Evolutionary conservation across 2,329 filamentous ascomycete species (phyloP), one percentile per base, ranked within the genome.

Genomic region (Pyrenochaeta sp.): DNA sequence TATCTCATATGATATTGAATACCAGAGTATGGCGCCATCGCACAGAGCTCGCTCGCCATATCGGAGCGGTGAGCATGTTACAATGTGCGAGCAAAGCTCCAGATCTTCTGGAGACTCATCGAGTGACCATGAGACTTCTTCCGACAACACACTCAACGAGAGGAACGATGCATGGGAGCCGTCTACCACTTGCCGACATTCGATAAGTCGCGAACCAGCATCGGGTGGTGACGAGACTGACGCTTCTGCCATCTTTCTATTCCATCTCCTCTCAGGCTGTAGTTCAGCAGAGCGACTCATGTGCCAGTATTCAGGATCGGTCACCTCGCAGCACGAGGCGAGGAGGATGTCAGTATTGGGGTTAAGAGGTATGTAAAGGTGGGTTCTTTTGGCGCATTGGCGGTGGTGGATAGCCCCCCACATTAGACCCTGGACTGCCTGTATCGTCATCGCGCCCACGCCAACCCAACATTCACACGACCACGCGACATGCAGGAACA

Each of bases 251-350:
- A 42, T 68, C 49, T 69, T 71, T 52, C 65, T 66, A 1, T 54
- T 70, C 40, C 67, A 72, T 58, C 67, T 72, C 43, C 49, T 71
- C 27, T 66, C 68, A 12, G 73, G 62, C 43, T 77, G 75, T 60
- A 72, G 65, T 56, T 54, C 65, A 12, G 61, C 62, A 40, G 66
- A 56, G 9, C 57, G 74, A 62, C 34, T 34, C 49, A 77, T 77
- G 74, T 73, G 67, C 54, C 69, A 68, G 47, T 68, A 62, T 50
- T 66, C 72, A 36, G 59, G 56, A n/a, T 65, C 71, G 28, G 62
- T 75, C 22, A 71, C 72, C 5, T 69, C 68, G 52, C 62, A 66
- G 52, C 62, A 66, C 52, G 66, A 74, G 50, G 61, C 44, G 50
- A 51, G 28, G 42, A 48, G 54, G 34, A 19, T 19, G 19, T 19